Percentiles rank a stretch among this genome's conserved stretches.
Evolutionary conservation across 2,329 filamentous ascomycete genomes (phyloP).

Genomic region (Hypoxylon sp.): DNA sequence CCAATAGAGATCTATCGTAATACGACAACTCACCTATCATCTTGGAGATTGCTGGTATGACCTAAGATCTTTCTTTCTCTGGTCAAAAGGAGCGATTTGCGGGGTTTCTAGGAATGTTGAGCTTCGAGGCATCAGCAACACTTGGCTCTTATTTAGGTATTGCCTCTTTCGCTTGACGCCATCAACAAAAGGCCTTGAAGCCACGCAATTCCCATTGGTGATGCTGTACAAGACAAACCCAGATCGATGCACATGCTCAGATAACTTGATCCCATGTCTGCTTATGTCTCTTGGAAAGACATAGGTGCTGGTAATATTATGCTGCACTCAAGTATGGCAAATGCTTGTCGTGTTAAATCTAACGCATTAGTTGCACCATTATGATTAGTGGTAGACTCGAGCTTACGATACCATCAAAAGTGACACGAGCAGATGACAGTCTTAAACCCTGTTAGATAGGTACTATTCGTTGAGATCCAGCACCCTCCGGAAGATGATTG

Average conservation of each 20-base stretch:
- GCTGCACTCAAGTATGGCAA: slow-evolving; percentile 1
- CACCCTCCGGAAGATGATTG: too few relatives aligned
- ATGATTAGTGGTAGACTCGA: slow-evolving; percentile 8
- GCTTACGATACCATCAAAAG: slow-evolving; percentile 4
- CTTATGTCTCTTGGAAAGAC: background rate
- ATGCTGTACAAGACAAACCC: too few relatives aligned
- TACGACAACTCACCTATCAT: slow-evolving; percentile 14
- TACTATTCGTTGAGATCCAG: slow-evolving; percentile 10
- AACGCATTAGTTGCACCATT: too few relatives aligned
- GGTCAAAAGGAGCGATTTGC: background rate
- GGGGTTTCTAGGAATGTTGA: too few relatives aligned
- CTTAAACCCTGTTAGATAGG: background rate
- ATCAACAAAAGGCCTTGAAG: too few relatives aligned
- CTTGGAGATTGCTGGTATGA: background rate
- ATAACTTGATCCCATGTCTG: too few relatives aligned
- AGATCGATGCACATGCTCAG: too few relatives aligned
- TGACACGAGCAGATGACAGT: slow-evolving; percentile 6
- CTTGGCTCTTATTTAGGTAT: too few relatives aligned
- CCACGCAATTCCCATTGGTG: too few relatives aligned
- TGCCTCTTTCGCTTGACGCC: too few relatives aligned
- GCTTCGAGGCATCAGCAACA: too few relatives aligned
- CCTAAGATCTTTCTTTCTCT: background rate
- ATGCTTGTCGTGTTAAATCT: background rate
- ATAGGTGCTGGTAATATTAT: too few relatives aligned
- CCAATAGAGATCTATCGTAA: slow-evolving; percentile 16